Base-by-base conservation (phyloP, 2,329 filamentous ascomycete species). In the Colletotrichum australisinense region DNA sequence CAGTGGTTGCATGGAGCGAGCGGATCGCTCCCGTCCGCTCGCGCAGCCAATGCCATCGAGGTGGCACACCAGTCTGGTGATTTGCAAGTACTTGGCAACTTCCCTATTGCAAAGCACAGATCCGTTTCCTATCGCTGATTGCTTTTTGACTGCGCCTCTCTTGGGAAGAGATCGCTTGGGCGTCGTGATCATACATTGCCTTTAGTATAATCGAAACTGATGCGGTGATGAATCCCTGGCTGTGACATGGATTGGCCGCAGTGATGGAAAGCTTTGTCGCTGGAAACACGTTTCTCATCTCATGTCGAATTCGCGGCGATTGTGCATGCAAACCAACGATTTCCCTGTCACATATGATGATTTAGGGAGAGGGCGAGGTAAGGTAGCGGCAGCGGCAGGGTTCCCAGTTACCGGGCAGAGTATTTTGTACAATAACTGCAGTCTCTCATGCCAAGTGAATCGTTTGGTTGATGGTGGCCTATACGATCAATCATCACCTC, bases 1-100 rank as follows among this genome's bases (percentile, higher is more conserved):
- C 62, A 72, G 63, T 74, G 72, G 57, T 74, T 74, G 68, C 72
- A 72, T 74, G 72, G 68, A 55, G 72, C 67, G 46, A 68, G 63
- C 69, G 63, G 72, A 60, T 74, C 72, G 30, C 58, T 72, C 72
- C 69, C 72, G 68, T 38, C 57, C 67, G 68, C 72, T 68, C 59
- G 58, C 63, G 46, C 63, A 72, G 60, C 63, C 63, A 38, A 55
- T 32, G 65, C 24, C 1, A 35, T 69, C 46, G 42, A 30, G 52
- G 58, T 55, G 53, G 24, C 66, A 72, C 66, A 58, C 58, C 46
- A 49, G 14, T 28, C 38, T 58, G 22, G 26, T 32, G 59, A 59
- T 30, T 69, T 58, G 49, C 53, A 68, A 53, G 60, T 12, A 35
- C n/a, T 11, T 49, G 42, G 42, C 42, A 2, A 52, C 9, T 26